Evolutionary conservation across 2,329 filamentous ascomycete species (phyloP), one percentile per base, ranked within the genome.

Genomic region (Paecilomyces fulvus): DNA sequence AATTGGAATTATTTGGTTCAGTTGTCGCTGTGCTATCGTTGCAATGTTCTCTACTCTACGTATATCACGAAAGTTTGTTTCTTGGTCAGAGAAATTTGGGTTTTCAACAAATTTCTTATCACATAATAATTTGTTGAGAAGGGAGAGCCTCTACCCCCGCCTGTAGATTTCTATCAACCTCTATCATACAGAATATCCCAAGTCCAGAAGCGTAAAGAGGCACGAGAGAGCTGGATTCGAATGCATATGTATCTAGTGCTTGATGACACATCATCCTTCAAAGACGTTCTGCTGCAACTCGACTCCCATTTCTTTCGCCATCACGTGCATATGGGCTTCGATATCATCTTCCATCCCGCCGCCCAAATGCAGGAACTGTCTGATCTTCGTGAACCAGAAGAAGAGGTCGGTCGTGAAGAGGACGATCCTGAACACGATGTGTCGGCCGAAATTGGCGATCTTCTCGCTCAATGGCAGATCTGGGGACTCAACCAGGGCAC

Each of bases 321-420:
- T 89, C 56, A 80, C 83, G 73, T 83, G 86, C 91, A 97, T 95
- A 64, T 87, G 83, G 67, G 83, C 82, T 77, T 97, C 94, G 59
- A 97, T 85, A 70, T 92, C 90, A 68, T 96, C 92, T 70, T 97
- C 94, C 88, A 97, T 94, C 0, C 92, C 92, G 9, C 85, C 81
- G 0, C 92, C 90, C 2, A 85, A 72, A 0, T 89, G 89, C 11
- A 96, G 68, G 69, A 83, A 81, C 75, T 97, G 92, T 62, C 84
- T 81, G 6, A 95, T 53, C 75, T 88, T 89, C 64, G 85, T 87
- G 64, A 87, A 88, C 71, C 88, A 95, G 71, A 96, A 99, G 10
- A 87, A 83, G 0, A 95, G 68, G 71, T 97, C 94, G 14, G 85
- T 89, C 3, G 83, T 79, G 14, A 90, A 75, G 63, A 99, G 71